These are phyloP conservation scores for maize (Zea mays) DNA, from an alignment of 176 grass and related monocot species.

Conservation along the genomic window DNA sequence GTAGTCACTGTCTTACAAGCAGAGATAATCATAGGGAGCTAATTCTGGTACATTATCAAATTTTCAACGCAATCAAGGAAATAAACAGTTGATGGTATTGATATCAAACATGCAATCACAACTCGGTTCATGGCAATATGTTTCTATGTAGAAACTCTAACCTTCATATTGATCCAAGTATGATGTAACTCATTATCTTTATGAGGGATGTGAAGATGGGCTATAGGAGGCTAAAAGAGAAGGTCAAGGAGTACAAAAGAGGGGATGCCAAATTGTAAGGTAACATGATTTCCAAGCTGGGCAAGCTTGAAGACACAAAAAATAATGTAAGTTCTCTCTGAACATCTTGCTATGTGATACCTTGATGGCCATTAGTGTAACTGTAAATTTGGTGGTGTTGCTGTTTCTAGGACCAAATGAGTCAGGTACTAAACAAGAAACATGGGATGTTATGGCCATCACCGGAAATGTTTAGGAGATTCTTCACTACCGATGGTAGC, in stretches of 20 bases:
- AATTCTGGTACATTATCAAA: not conserved
- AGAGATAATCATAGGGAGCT: no score
- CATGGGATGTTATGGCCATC: slow-evolving; percentile 32
- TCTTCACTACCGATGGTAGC: slow-evolving; percentile 31
- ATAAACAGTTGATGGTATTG: not conserved
- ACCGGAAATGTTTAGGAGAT: slow-evolving; percentile 28
- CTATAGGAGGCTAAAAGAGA: slow-evolving; percentile 58
- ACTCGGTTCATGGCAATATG: not conserved
- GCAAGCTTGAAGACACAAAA: slow-evolving; percentile 38
- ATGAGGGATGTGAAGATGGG: slow-evolving; percentile 58
- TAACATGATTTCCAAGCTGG: slow-evolving; percentile 58
- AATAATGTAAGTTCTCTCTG: slow-evolving; percentile 33
- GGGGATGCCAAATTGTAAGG: slow-evolving; percentile 62
- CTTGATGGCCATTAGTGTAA: not conserved
- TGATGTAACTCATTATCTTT: not conserved
- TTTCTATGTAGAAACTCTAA: not conserved
- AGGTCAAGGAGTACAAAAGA: slow-evolving; percentile 56
- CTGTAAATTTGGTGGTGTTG: not conserved
- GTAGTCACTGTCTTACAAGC: no score
- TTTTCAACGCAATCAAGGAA: not conserved
- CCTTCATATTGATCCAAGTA: not conserved
- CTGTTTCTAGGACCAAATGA: slow-evolving; percentile 38
- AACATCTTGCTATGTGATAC: not conserved
- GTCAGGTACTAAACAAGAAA: slow-evolving; percentile 34
- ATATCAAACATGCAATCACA: not conserved